A percentile compares a stretch with the other conserved stretches of the same genome.
Evolutionary conservation across 208 protist genomes (phyloP).

Genomic region (Crithidia acanthocephali): DNA sequence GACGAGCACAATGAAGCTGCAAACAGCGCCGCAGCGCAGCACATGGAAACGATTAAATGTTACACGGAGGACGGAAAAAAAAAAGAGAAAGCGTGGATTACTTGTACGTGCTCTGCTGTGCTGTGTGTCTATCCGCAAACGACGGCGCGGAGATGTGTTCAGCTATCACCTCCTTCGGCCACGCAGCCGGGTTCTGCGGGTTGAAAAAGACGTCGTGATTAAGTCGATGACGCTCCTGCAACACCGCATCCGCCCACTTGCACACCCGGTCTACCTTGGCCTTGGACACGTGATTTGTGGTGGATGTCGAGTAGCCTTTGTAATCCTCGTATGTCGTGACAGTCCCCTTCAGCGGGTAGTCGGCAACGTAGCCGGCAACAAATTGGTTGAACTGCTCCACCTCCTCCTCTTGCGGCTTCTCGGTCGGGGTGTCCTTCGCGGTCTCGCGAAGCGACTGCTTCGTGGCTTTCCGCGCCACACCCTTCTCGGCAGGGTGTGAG

Average conservation of each 20-base stretch:
- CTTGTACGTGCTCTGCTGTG: constrained; percentile 12
- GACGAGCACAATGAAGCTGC: neutral
- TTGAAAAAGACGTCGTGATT: constrained; percentile 65
- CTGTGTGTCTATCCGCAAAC: constrained; percentile 30
- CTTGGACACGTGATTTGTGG: constrained; percentile 48
- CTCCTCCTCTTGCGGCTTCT: constrained; percentile 17
- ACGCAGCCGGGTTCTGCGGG: constrained; percentile 48
- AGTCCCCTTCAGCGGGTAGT: constrained; percentile 35
- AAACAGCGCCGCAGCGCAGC: neutral
- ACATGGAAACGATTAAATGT: too few relatives aligned
- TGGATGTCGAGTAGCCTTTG: constrained; percentile 47
- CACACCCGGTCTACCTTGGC: constrained; percentile 69
- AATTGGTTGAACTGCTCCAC: constrained; percentile 12
- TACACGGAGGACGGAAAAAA: constrained; percentile 3
- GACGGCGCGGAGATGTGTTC: constrained; percentile 30
- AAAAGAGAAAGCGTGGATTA: constrained; percentile 1
- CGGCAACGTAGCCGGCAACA: constrained; percentile 40
- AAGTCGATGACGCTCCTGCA: constrained; percentile 38
- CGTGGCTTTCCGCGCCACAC: neutral
- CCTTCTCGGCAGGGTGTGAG: constrained; percentile 11
- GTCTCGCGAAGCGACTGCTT: neutral
- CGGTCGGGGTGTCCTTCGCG: neutral
- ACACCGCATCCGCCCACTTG: constrained; percentile 59
- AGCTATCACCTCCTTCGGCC: constrained; percentile 49
- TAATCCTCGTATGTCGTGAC: constrained; percentile 67